Percentiles rank a stretch among this genome's conserved stretches.
Evolutionary conservation across 129 eudicot species (phyloP).

Genomic region (Tagetes patula): DNA sequence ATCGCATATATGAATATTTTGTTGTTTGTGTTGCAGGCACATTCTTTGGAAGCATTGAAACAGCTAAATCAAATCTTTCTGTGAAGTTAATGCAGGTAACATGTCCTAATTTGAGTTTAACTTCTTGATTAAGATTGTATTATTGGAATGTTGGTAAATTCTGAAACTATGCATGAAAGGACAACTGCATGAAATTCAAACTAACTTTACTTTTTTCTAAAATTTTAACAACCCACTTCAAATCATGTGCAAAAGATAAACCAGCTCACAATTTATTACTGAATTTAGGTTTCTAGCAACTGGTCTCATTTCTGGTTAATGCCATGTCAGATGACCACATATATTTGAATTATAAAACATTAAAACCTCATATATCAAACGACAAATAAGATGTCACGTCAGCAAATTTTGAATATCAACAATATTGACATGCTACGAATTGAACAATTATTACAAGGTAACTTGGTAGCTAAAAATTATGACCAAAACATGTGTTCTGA

Average conservation of each 20-base stretch:
- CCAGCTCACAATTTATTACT: neutral
- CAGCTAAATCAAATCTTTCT: constrained; percentile 59
- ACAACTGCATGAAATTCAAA: neutral
- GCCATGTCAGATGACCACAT: neutral
- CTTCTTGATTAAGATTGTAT: neutral
- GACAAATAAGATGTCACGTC: neutral
- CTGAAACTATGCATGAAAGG: neutral
- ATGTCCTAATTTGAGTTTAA: constrained; percentile 18
- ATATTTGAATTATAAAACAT: neutral
- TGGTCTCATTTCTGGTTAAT: neutral
- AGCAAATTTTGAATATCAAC: neutral
- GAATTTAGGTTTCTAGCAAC: neutral
- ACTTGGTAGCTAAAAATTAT: neutral
- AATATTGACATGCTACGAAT: neutral
- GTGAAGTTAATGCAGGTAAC: constrained; percentile 86
- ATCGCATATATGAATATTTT: constrained; percentile 6
- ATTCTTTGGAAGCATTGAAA: constrained; percentile 69
- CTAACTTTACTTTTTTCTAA: neutral
- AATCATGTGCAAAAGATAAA: neutral
- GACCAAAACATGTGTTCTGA: neutral
- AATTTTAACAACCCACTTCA: neutral
- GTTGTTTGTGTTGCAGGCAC: constrained; percentile 55
- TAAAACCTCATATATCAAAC: neutral
- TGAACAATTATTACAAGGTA: neutral
- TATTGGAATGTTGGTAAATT: neutral